Conservation (phyloP, 2,329 filamentous ascomycete genomes). For the Pseudofabraea citricarpa region DNA sequence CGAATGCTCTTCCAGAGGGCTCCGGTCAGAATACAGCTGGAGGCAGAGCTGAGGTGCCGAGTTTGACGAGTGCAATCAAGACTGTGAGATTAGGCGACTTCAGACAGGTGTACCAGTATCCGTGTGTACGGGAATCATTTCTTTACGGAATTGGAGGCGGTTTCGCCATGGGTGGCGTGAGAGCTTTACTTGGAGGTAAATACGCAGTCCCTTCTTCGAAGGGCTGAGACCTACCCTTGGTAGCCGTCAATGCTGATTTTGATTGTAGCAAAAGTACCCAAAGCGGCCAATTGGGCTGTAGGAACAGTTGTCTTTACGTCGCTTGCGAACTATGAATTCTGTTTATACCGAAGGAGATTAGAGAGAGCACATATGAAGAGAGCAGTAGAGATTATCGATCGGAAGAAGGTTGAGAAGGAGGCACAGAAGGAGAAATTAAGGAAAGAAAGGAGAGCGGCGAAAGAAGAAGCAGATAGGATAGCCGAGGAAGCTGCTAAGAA, state of each 20-base stretch:
- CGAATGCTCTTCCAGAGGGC: slow-evolving; percentile 27
- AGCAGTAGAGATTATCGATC: slow-evolving; percentile 75
- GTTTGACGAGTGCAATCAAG: slow-evolving; percentile 58
- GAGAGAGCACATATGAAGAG: slow-evolving; percentile 82
- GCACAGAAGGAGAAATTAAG: slow-evolving; percentile 33
- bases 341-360: slow-evolving; percentile 66
- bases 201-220: slow-evolving; percentile 3
- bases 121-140: slow-evolving; percentile 79
- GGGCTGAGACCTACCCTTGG: no score
- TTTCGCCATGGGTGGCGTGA: slow-evolving; percentile 68
- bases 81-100: slow-evolving; percentile 67
- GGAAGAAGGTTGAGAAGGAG: slow-evolving; percentile 64
- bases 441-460: slow-evolving; percentile 35
- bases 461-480: slow-evolving; percentile 36
- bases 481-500: slow-evolving; percentile 21
- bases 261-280: slow-evolving; percentile 51
- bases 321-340: slow-evolving; percentile 77
- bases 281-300: slow-evolving; percentile 81
- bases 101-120: slow-evolving; percentile 67
- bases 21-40: slow-evolving; percentile 30
- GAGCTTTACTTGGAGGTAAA: slow-evolving; percentile 71
- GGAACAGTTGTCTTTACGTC: slow-evolving; percentile 67
- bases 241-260: slow-evolving; percentile 9
- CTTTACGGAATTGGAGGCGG: slow-evolving; percentile 79
- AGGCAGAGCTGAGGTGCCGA: slow-evolving; percentile 27